These are phyloP conservation scores for Dryas alaskensis DNA, from an alignment of 306 rosid genomes.

Conservation along the genomic window DNA sequence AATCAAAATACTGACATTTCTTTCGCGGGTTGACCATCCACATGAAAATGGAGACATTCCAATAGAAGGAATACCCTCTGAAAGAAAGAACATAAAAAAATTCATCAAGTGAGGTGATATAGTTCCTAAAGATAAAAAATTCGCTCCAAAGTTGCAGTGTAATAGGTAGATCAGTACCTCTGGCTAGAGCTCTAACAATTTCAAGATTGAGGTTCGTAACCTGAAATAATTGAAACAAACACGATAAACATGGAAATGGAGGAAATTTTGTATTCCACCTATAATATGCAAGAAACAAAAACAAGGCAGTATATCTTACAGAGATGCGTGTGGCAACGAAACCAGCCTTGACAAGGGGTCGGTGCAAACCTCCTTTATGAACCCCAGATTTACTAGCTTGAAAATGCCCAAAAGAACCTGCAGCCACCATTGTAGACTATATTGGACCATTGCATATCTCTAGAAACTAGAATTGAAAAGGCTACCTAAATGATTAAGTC, in stretches of 20 bases:
- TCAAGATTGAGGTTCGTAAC: slow-evolving; percentile 87
- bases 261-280: slow-evolving; percentile 12
- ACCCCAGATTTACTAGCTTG: slow-evolving; percentile 96
- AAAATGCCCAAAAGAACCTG: slow-evolving; percentile 97
- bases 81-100: slow-evolving; percentile 27
- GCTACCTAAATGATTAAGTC: not conserved
- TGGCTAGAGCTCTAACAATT: slow-evolving; percentile 88
- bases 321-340: slow-evolving; percentile 95
- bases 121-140: not conserved
- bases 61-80: slow-evolving; percentile 91
- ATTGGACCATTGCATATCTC: not conserved
- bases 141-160: slow-evolving; percentile 12
- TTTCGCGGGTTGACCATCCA: slow-evolving; percentile 77
- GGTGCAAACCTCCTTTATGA: slow-evolving; percentile 76
- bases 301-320: slow-evolving; percentile 41
- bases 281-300: slow-evolving; percentile 9
- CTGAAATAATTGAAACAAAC: slow-evolving; percentile 47
- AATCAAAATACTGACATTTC: slow-evolving; percentile 52
- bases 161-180: slow-evolving; percentile 49
- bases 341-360: slow-evolving; percentile 88
- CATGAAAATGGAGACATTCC: slow-evolving; percentile 94
- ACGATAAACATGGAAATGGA: slow-evolving; percentile 20
- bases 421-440: slow-evolving; percentile 28
- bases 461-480: not conserved
- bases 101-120: slow-evolving; percentile 12